These are phyloP conservation scores for Aspergillus brunneoviolaceus DNA, from an alignment of 2,329 filamentous ascomycete species.

Conservation along the genomic window DNA sequence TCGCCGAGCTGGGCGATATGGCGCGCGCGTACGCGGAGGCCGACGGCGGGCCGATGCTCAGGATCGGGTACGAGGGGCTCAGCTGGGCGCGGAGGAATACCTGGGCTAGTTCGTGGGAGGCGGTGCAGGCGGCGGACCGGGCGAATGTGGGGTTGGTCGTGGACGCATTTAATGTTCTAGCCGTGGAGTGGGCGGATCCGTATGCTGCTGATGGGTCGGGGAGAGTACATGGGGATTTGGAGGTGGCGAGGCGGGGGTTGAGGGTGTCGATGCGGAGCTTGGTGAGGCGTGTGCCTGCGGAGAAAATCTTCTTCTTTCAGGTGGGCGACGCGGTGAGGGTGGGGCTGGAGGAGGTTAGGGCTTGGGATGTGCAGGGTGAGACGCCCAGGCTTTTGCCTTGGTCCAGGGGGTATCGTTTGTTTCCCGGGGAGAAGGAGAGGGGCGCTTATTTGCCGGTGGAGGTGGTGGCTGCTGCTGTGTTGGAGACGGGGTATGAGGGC, in stretches of 20 bases:
- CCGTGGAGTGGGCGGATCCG: slow-evolving; percentile 35
- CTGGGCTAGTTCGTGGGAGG: slow-evolving; percentile 36
- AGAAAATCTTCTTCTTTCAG: slow-evolving; percentile 37
- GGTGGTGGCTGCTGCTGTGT: slow-evolving; percentile 31
- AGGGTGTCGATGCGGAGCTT: slow-evolving; percentile 26
- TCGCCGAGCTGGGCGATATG: slow-evolving; percentile 35
- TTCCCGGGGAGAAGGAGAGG: slow-evolving; percentile 25
- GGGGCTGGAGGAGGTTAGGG: slow-evolving; percentile 21
- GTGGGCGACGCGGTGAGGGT: slow-evolving; percentile 32
- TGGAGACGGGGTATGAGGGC: slow-evolving; percentile 33
- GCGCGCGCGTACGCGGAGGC: slow-evolving; percentile 26
- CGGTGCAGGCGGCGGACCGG: slow-evolving; percentile 32
- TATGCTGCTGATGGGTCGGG: slow-evolving; percentile 32
- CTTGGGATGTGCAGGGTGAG: slow-evolving; percentile 23
- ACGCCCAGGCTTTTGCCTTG: slow-evolving; percentile 29
- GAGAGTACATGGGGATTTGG: slow-evolving; percentile 26
- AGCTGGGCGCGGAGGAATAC: slow-evolving; percentile 36
- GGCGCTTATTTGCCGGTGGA: slow-evolving; percentile 36
- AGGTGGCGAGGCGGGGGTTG: slow-evolving; percentile 29
- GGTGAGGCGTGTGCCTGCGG: slow-evolving; percentile 28
- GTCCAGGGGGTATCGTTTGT: slow-evolving; percentile 33
- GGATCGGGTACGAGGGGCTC: slow-evolving; percentile 34
- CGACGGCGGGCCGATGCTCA: slow-evolving; percentile 31
- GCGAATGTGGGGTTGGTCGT: slow-evolving; percentile 34
- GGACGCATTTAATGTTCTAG: slow-evolving; percentile 35